These are phyloP conservation scores for Fusarium secorum DNA, from an alignment of 2,329 filamentous ascomycete genomes.

Conservation along the genomic window DNA sequence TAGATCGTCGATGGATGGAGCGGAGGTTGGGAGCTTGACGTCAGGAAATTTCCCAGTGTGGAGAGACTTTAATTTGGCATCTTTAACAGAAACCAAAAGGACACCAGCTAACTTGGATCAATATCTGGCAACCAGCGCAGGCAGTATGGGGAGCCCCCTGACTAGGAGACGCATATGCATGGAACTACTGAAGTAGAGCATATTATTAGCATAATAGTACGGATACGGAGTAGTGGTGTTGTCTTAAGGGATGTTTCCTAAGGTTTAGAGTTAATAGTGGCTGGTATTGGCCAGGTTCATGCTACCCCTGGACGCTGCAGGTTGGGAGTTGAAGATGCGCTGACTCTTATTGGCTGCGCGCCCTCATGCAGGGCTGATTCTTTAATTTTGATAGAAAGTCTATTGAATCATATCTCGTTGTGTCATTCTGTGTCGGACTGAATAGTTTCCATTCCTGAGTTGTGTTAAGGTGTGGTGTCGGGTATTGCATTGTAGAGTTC, in stretches of 20 bases:
- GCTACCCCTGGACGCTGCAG: constrained; percentile 26
- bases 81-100: constrained; percentile 3
- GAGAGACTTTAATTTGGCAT: constrained; percentile 35
- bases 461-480: constrained; percentile 14
- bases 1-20: constrained; percentile 32
- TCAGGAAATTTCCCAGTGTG: constrained; percentile 36
- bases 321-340: constrained; percentile 6
- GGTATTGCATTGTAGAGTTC: neutral
- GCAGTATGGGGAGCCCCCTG: constrained; percentile 14
- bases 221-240: neutral
- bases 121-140: neutral
- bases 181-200: constrained; percentile 21
- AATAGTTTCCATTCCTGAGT: constrained; percentile 18
- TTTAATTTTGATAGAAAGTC: neutral
- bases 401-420: neutral
- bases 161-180: constrained; percentile 26
- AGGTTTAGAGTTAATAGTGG: neutral
- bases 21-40: constrained; percentile 28
- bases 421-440: constrained; percentile 7
- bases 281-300: constrained; percentile 9
- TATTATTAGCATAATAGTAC: constrained; percentile 9
- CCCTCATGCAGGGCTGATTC: neutral
- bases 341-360: neutral
- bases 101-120: neutral
- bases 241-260: constrained; percentile 4